Percentiles rank a stretch among this genome's conserved stretches.
These are phyloP conservation scores for Schizosaccharomyces octosporus DNA, from an alignment of 805 yeast species.

Conservation along the genomic window DNA sequence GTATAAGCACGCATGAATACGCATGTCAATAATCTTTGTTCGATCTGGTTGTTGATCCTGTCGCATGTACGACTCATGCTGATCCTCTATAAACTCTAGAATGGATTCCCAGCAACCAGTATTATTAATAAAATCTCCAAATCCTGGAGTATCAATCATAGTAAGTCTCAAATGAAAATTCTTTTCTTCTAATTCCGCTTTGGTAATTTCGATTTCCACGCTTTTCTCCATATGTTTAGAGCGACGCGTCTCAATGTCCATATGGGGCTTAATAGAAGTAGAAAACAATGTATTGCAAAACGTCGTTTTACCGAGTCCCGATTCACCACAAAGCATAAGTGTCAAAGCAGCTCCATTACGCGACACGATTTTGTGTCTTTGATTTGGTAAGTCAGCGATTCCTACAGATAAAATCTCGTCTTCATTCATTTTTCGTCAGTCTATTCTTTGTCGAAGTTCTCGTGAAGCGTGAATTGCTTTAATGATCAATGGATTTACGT, in stretches of 20 bases:
- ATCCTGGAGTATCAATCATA: conserved; percentile 53
- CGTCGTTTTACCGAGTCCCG: conserved; percentile 65
- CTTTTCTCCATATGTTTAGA: conserved; percentile 17
- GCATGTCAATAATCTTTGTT: conserved; percentile 26
- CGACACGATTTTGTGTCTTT: conserved; percentile 17
- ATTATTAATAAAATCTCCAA: conserved; percentile 47
- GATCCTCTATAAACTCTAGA: conserved; percentile 54
- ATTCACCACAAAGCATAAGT: conserved; percentile 51
- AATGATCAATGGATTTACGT: too few relatives aligned
- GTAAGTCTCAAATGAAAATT: conserved; percentile 34
- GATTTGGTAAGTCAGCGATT: neutral
- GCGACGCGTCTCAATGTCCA: conserved; percentile 18
- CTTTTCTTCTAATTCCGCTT: conserved; percentile 34
- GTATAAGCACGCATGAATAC: conserved; percentile 71
- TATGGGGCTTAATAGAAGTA: conserved; percentile 18
- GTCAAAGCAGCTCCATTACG: conserved; percentile 48
- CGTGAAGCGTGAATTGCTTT: neutral
- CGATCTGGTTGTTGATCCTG: conserved; percentile 62
- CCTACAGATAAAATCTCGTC: neutral
- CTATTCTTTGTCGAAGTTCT: neutral
- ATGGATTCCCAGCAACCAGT: conserved; percentile 42
- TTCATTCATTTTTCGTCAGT: neutral
- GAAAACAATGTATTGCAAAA: conserved; percentile 62
- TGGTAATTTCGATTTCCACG: conserved; percentile 17
- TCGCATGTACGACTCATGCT: conserved; percentile 38